phyloP scores from a whole-genome alignment of 2,329 filamentous ascomycete species.

The Aureobasidium namibiae region DNA sequence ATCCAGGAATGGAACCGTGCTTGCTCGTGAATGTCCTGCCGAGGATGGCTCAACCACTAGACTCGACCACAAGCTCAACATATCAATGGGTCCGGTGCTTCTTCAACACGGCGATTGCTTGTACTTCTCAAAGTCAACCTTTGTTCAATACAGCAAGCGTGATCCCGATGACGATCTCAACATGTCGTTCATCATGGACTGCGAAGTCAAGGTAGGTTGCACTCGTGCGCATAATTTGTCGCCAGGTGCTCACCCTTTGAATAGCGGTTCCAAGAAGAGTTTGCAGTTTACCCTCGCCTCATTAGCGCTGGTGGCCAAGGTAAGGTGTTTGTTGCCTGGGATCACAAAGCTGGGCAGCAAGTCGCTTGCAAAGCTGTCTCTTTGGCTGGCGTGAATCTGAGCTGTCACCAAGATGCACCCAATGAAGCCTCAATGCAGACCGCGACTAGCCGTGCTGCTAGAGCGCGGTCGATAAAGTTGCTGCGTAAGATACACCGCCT shows the following conservation, averaged over 20 bases:
- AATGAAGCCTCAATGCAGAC: not conserved
- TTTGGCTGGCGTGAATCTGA: slow-evolving; percentile 24
- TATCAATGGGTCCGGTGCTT: slow-evolving; percentile 29
- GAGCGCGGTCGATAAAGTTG: not conserved
- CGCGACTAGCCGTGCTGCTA: not conserved
- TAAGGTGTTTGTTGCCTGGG: slow-evolving; percentile 46
- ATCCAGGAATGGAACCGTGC: slow-evolving; percentile 35
- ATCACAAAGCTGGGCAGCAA: slow-evolving; percentile 48
- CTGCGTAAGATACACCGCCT: not conserved
- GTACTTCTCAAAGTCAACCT: slow-evolving; percentile 23
- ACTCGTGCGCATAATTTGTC: not conserved
- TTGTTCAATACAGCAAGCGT: not conserved
- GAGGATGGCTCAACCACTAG: not conserved
- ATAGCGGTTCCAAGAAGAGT: slow-evolving; percentile 39
- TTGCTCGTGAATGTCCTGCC: slow-evolving; percentile 25
- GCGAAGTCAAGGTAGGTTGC: slow-evolving; percentile 13
- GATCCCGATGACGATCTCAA: not conserved
- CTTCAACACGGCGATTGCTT: slow-evolving; percentile 38
- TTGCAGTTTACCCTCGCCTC: slow-evolving; percentile 39
- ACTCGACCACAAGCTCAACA: slow-evolving; percentile 17
- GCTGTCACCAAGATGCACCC: not conserved
- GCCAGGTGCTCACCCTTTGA: not conserved
- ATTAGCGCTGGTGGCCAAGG: slow-evolving; percentile 49
- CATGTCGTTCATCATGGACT: not conserved
- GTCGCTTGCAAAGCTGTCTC: slow-evolving; percentile 62